A percentile compares a stretch with the other conserved stretches of the same genome.
These are phyloP conservation scores for Stramenopiles sp. DNA, from an alignment of 352 stramenopile genomes.

Conservation along the genomic window DNA sequence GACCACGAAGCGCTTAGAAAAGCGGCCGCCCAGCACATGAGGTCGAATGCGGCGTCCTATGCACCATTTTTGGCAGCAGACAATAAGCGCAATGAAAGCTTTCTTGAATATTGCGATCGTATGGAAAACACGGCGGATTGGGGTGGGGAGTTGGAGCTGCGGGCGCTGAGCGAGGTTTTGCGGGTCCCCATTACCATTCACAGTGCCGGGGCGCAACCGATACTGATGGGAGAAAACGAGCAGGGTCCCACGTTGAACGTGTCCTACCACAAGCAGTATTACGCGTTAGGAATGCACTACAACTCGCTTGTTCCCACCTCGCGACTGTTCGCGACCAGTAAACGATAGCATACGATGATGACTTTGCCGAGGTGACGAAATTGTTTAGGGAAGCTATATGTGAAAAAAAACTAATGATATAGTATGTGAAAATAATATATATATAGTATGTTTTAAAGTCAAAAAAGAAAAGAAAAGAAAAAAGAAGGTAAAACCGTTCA, in stretches of 20 bases:
- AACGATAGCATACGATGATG: too few species aligned
- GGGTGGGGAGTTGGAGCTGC: slow-evolving; percentile 86
- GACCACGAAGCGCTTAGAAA: slow-evolving; percentile 35
- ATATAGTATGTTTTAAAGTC: too few species aligned
- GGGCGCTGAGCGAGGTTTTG: slow-evolving; percentile 61
- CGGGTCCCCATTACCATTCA: slow-evolving; percentile 72
- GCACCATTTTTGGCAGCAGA: slow-evolving; percentile 17
- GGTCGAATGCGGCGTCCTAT: slow-evolving; percentile 17
- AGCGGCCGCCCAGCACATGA: slow-evolving; percentile 18
- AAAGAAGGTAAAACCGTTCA: too few species aligned
- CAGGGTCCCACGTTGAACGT: slow-evolving; percentile 55
- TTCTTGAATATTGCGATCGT: slow-evolving; percentile 58
- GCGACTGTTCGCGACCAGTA: too few species aligned
- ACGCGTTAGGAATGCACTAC: slow-evolving; percentile 95
- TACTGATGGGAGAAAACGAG: slow-evolving; percentile 69
- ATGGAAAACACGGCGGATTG: slow-evolving; percentile 75
- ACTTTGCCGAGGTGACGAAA: too few species aligned
- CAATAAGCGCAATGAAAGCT: neutral
- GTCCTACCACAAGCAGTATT: slow-evolving; percentile 91
- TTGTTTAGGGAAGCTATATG: too few species aligned
- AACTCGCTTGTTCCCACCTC: slow-evolving; percentile 65
- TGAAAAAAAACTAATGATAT: too few species aligned
- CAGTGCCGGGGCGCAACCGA: slow-evolving; percentile 48
- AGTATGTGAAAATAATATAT: too few species aligned
- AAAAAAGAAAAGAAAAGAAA: too few species aligned